Base-by-base conservation (phyloP, 2,329 filamentous ascomycete genomes). In the Aspergillus candidus region DNA sequence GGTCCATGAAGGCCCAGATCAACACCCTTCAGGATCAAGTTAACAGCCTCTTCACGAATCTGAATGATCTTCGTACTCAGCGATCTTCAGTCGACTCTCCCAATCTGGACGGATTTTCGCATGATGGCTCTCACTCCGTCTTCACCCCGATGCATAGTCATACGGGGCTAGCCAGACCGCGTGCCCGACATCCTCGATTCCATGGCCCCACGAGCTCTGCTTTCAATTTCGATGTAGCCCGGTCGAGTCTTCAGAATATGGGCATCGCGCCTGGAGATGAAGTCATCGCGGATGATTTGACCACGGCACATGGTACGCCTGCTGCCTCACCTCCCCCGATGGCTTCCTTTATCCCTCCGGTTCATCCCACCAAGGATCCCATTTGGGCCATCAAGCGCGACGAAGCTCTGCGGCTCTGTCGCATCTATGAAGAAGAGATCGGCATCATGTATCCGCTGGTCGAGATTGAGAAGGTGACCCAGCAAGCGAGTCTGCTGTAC, bases 361-460 rank as follows among this genome's bases (percentile, higher is more conserved):
- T 71, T 17, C 74, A 74, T 59, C 68, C 60, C 2, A 69, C 70
- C 49, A 75, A 83, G 57, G 91, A 96, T 60, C 88, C 89, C 0
- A 77, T 97, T 22, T 90, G 88, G 80, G 75, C 82, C 6, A 78
- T 94, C 38, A 78, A 79, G 42, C 83, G 84, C 57, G 81, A 89
- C 31, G 89, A 96, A 59, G 87, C 93, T 57, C 65, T 91, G 14
- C 80, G 88, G 1, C 69, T 96, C 11, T 88, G 87, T 52, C 76
- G 79, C 11, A 72, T 94, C 0, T 91, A 93, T 59, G 86, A 94
- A 53, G 89, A 96, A 56, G 90, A 96, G 62, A 83, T 94, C 57
- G 88, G 88, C 35, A 79, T 91, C 57, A 94, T 95, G 88, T 95
- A 94, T 62, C 91, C 91, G 0, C 79, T 95, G 4, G 66, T 94